Conservation (phyloP, 805 yeast species). For the Groenewaldozyma salmanticensis region DNA sequence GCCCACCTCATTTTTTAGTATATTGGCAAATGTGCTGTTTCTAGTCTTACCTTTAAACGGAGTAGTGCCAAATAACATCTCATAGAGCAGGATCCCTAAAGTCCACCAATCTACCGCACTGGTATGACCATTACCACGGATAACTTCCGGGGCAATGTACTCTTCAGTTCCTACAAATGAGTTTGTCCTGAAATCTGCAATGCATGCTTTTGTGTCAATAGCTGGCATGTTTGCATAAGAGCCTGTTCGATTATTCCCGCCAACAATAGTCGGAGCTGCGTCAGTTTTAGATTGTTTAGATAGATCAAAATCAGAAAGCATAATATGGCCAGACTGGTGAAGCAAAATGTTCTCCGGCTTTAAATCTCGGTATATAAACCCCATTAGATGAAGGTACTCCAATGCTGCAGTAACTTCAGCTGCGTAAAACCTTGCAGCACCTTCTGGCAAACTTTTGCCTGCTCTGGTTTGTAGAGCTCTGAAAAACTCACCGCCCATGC, state of each 20-base stretch:
- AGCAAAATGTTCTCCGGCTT: slow-evolving; percentile 92
- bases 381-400: slow-evolving; percentile 93
- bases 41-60: slow-evolving; percentile 92
- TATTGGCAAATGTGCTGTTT: slow-evolving; percentile 80
- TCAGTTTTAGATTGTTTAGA: slow-evolving; percentile 77
- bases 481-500: slow-evolving; percentile 99
- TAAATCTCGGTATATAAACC: slow-evolving; percentile 90
- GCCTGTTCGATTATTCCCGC: slow-evolving; percentile 21
- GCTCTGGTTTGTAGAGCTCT: slow-evolving; percentile 88
- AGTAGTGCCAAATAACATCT: slow-evolving; percentile 91
- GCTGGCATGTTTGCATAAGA: slow-evolving; percentile 43
- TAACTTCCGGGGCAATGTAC: slow-evolving; percentile 97
- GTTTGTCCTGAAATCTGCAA: slow-evolving; percentile 92
- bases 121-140: slow-evolving; percentile 94
- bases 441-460: slow-evolving; percentile 75
- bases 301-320: slow-evolving; percentile 93
- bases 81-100: slow-evolving; percentile 82
- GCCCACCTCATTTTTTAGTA: slow-evolving; percentile 71
- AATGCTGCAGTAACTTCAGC: slow-evolving; percentile 96
- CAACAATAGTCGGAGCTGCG: slow-evolving; percentile 63
- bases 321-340: slow-evolving; percentile 96
- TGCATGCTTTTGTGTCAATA: slow-evolving; percentile 87
- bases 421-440: slow-evolving; percentile 87
- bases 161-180: slow-evolving; percentile 99
- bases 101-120: slow-evolving; percentile 99